Base-by-base conservation (phyloP, 768 basidiomycete genomes). In the Suillus sp. region DNA sequence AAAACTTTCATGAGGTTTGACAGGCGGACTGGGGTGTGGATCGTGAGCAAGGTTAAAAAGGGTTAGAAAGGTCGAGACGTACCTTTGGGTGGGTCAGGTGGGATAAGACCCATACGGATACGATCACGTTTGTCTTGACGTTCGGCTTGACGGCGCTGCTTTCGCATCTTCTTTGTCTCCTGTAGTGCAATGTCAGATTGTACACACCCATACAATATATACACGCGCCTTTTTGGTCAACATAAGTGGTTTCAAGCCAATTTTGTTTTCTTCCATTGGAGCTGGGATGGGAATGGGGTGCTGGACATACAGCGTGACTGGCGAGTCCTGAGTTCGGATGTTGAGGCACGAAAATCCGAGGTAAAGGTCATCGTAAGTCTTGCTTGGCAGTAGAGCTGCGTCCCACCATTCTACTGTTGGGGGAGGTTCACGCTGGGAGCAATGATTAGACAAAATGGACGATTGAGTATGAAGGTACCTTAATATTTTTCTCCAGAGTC, bases 341-440 rank as follows among this genome's bases (percentile, higher is more conserved):
- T 86, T 88, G 60, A 93, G 77, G 16, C 77, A 75, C 30, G 81
- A 78, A 55, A 89, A 68, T 34, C 87, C 88, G 30, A 83, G 73
- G 2, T 77, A 76, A 57, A 96, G 73, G 63, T 96, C 95, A 51
- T 86, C 84, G 74, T 99, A 99, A 4, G 79, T 83, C 77, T 91
- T 89, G 68, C 81, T 88, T 0, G 93, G 91, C 11, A 99, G 78
- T 16, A 98, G 79, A 0, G 92, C 84, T 25, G 85, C 88, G 76
- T 99, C 97, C 97, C 97, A 99, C 97, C 97, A 99, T 74, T 99
- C 97, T 4, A 89, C 85, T 5, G 86, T 89, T 0, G 96, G 96
- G 8, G 96, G 97, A 1, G 93, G 84, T 61, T 87, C 86, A 50
- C 95, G 83, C 90, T 96, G 68, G 8, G n/a, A 45, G 30, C 55